These are phyloP conservation scores for Blyttiomyces sp. DNA, from an alignment of 371 early-diverging fungal species.

Conservation along the genomic window DNA sequence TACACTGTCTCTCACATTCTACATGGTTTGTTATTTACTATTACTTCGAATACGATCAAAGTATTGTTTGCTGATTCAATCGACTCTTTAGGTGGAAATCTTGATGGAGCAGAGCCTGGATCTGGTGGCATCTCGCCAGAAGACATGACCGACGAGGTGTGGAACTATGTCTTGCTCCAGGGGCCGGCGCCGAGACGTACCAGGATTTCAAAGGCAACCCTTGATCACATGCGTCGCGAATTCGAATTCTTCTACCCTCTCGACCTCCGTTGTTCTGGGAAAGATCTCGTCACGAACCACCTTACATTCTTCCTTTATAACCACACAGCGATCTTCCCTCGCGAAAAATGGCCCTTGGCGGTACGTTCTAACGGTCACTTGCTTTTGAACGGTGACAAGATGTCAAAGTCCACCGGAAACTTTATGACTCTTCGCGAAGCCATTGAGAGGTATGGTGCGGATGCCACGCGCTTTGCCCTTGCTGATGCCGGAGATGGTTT, in stretches of 20 bases:
- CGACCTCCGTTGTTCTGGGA: conserved; percentile 97
- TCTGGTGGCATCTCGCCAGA: conserved; percentile 77
- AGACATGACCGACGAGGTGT: conserved; percentile 92
- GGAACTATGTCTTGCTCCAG: conserved; percentile 90
- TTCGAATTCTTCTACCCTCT: conserved; percentile 98
- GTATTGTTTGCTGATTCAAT: neutral
- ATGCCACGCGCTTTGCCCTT: conserved; percentile 95
- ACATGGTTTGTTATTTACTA: conserved; percentile 58
- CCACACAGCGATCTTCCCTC: conserved; percentile 97
- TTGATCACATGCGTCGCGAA: conserved; percentile 77
- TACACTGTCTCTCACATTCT: conserved; percentile 97
- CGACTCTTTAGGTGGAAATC: conserved; percentile 45
- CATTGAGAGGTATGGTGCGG: conserved; percentile 90
- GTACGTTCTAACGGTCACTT: conserved; percentile 98
- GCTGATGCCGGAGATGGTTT: conserved; percentile 95
- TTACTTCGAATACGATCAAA: neutral
- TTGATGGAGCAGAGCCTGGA: conserved; percentile 83
- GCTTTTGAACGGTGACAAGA: conserved; percentile 97
- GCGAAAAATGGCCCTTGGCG: conserved; percentile 88
- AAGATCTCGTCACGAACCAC: conserved; percentile 99
- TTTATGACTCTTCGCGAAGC: conserved; percentile 91
- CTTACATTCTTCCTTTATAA: conserved; percentile 98
- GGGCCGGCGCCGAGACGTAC: conserved; percentile 61
- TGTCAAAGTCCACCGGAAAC: conserved; percentile 99
- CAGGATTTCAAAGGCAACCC: conserved; percentile 57